Evolutionary conservation across 176 grass and related monocot species (phyloP).

Genomic region (Carex kokanica): DNA sequence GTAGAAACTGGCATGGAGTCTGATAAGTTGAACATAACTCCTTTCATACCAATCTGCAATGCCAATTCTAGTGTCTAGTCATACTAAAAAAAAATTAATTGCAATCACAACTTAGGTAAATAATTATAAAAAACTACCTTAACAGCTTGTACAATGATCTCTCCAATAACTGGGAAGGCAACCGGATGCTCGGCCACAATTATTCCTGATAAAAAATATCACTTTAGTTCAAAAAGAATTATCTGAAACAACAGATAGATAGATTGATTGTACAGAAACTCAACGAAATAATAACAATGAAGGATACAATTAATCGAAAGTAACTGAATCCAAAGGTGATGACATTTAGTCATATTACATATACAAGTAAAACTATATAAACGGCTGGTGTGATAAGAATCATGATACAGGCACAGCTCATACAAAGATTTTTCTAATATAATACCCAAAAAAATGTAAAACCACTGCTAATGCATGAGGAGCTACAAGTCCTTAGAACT

Average conservation of each 20-base stretch:
- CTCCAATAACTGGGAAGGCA: slow-evolving; percentile 33
- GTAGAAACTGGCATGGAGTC: slow-evolving; percentile 51
- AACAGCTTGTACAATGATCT: slow-evolving; percentile 36
- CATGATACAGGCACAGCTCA: slow-evolving; percentile 28
- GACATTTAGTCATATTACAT: not conserved
- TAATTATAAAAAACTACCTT: slow-evolving; percentile 8
- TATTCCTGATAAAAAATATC: slow-evolving; percentile 28
- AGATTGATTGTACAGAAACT: not conserved
- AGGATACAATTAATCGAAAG: not conserved
- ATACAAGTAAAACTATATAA: not conserved
- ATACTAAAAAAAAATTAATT: slow-evolving; percentile 3
- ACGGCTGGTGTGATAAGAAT: not conserved
- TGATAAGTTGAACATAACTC: slow-evolving; percentile 53
- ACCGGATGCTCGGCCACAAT: slow-evolving; percentile 22
- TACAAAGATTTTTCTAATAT: slow-evolving; percentile 19
- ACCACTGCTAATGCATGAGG: not conserved
- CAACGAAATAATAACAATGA: not conserved
- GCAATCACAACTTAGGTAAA: not conserved
- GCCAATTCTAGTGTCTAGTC: slow-evolving; percentile 8
- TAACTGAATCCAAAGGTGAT: not conserved
- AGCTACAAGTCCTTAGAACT: slow-evolving; percentile 13
- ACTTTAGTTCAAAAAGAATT: not conserved
- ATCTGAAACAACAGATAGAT: not conserved
- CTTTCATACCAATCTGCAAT: slow-evolving; percentile 52
- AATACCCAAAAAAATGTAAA: slow-evolving; percentile 29